Base-by-base conservation (phyloP, 257 asterid genomes). In the Vinca minor region DNA sequence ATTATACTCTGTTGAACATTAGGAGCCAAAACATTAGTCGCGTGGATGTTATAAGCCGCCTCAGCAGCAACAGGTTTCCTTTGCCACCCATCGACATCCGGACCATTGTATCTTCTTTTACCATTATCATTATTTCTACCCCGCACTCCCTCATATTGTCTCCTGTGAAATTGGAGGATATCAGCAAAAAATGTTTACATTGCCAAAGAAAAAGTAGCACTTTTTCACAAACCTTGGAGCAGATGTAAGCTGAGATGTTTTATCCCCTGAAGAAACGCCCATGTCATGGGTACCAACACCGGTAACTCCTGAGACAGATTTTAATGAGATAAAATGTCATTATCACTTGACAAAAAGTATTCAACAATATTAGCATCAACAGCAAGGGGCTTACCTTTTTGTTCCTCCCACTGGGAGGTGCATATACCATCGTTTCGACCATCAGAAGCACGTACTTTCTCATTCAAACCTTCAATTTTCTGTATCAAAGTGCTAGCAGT, bases 401-500 rank as follows among this genome's bases (percentile, higher is more conserved):
- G 84, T 44, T 72, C 88, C 60, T 63, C 87, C 68, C 69, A 63
- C 45, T 73, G 59, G 67, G 72, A 66, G 67, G 12, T 28, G 32
- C 10, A n/a, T 39, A 3, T n/a, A n/a, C n/a, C n/a, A n/a, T n/a
- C n/a, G n/a, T n/a, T n/a, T n/a, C n/a, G n/a, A n/a, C 78, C 85
- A 81, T 89, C 95, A 75, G 91, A 82, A 62, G 76, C 83, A 72
- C 87, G 87, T 42, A 68, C 75, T 76, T 93, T 89, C 71, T 90
- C 92, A 78, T 93, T 93, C 68, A 93, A 71, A 75, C 81, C 83
- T 71, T 87, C 96, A 71, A 85, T 86, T 73, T 87, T 93, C 72
- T 86, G 93, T 77, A 93, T 82, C 64, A 89, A 74, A 66, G 76
- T 70, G 47, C 81, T 87, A 17, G 77, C 59, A 26, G 25, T 79